phyloP scores from a whole-genome alignment of 2,329 filamentous ascomycete genomes.

The Zalaria obscura region DNA sequence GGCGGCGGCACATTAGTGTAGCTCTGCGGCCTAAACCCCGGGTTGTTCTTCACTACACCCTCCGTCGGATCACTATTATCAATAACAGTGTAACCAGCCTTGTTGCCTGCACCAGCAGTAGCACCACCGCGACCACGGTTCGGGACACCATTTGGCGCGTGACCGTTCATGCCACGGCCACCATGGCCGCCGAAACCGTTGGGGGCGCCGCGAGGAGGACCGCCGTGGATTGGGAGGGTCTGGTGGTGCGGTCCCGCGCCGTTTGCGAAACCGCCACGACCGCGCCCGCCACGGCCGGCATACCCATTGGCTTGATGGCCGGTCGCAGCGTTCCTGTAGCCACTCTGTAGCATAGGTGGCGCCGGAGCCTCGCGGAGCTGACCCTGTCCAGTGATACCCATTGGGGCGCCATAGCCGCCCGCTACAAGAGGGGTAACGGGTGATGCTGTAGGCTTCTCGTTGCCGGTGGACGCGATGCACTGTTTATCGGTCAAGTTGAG shows the following conservation, averaged over 20 bases:
- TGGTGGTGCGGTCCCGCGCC: slow-evolving; percentile 17
- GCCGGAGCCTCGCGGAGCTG: slow-evolving; percentile 44
- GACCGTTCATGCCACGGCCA: slow-evolving; percentile 15
- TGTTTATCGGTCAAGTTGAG: slow-evolving; percentile 78
- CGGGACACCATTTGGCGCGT: slow-evolving; percentile 21
- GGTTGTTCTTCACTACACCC: slow-evolving; percentile 41
- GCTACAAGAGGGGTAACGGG: slow-evolving; percentile 34
- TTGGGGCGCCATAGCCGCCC: slow-evolving; percentile 38
- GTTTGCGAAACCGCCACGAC: slow-evolving; percentile 22
- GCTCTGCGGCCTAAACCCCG: slow-evolving; percentile 40
- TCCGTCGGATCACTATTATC: slow-evolving; percentile 37
- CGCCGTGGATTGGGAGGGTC: slow-evolving; percentile 24
- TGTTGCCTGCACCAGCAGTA: slow-evolving; percentile 12
- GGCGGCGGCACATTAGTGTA: slow-evolving; percentile 45
- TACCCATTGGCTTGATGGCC: slow-evolving; percentile 25
- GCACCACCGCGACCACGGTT: slow-evolving; percentile 13
- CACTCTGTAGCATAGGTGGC: slow-evolving; percentile 44
- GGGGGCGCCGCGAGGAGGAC: slow-evolving; percentile 14
- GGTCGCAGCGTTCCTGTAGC: slow-evolving; percentile 42
- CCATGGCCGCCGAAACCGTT: slow-evolving; percentile 14
- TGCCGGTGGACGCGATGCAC: slow-evolving; percentile 46
- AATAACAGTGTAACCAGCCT: slow-evolving; percentile 29
- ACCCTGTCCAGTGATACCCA: slow-evolving; percentile 41
- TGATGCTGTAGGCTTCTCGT: slow-evolving; percentile 19
- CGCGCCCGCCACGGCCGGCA: slow-evolving; percentile 14